Percentiles rank a stretch among this genome's conserved stretches.
phyloP scores from a whole-genome alignment of 2,329 filamentous ascomycete species.

The Acrodontium crateriforme region DNA sequence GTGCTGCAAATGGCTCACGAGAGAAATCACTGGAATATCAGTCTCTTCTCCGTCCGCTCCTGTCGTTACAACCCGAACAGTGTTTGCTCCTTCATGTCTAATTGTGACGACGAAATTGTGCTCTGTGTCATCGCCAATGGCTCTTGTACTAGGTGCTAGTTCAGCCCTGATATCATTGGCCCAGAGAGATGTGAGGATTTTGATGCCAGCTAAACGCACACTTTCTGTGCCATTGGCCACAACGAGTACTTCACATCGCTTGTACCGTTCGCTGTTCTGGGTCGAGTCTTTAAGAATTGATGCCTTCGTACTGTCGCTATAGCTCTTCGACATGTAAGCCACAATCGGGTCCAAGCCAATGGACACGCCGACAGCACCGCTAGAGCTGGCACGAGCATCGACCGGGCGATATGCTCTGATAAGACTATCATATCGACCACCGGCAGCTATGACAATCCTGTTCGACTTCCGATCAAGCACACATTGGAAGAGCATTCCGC shows the following conservation, averaged over 20 bases:
- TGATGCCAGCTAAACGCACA: constrained; percentile 61
- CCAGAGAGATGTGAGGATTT: constrained; percentile 69
- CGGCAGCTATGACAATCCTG: constrained; percentile 75
- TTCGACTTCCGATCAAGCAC: constrained; percentile 71
- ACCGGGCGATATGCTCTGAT: constrained; percentile 59
- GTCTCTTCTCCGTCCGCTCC: constrained; percentile 38
- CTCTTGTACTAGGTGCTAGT: constrained; percentile 43
- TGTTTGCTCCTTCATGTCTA: constrained; percentile 52
- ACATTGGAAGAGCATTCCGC: constrained; percentile 80
- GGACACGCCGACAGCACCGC: constrained; percentile 71
- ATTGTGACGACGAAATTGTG: constrained; percentile 80
- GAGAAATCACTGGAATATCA: constrained; percentile 59
- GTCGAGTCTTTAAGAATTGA: constrained; percentile 9
- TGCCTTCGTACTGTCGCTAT: constrained; percentile 7
- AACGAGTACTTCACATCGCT: constrained; percentile 67
- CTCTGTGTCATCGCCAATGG: constrained; percentile 5
- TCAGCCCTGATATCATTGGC: constrained; percentile 75
- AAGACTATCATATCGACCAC: constrained; percentile 81
- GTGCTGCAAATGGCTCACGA: constrained; percentile 65
- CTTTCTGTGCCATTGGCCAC: constrained; percentile 61
- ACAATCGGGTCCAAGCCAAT: constrained; percentile 75
- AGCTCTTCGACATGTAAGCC: constrained; percentile 38
- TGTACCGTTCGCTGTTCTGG: constrained; percentile 6
- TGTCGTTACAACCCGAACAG: constrained; percentile 45
- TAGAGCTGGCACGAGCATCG: constrained; percentile 4